Evolutionary conservation across 2,329 filamentous ascomycete genomes (phyloP).

Genomic region (Cladosporium sphaerospermum): DNA sequence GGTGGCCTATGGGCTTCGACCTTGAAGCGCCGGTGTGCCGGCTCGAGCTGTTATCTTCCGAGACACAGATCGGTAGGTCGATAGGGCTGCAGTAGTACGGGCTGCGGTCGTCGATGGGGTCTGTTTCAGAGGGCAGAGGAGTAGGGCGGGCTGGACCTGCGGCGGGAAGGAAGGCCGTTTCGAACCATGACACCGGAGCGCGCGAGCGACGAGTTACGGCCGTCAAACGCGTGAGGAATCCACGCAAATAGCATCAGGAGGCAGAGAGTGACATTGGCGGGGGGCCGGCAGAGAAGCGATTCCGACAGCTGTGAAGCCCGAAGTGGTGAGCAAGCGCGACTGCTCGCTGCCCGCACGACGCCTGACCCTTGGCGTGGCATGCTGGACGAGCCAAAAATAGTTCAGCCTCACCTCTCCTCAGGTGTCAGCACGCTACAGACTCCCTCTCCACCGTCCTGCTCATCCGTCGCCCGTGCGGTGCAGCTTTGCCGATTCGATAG

Average conservation of each 20-base stretch:
- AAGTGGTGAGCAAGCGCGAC: conserved; percentile 7
- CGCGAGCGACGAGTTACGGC: neutral
- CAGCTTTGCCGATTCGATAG: conserved; percentile 7
- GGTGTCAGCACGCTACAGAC: conserved; percentile 6
- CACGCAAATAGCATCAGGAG: conserved; percentile 11
- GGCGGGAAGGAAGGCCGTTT: conserved; percentile 10
- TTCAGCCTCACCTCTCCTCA: conserved; percentile 5
- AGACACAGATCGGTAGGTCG: neutral
- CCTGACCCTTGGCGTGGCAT: neutral
- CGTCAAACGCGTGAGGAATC: neutral
- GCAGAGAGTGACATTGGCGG: neutral
- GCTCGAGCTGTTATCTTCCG: neutral
- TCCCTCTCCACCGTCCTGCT: conserved; percentile 3
- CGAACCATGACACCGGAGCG: conserved; percentile 2
- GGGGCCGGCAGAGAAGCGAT: conserved; percentile 3
- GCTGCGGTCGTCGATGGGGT: neutral
- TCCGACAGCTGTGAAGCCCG: conserved; percentile 1
- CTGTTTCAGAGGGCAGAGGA: neutral
- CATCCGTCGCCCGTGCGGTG: conserved; percentile 2
- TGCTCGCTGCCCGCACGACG: neutral
- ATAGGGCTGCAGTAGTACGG: neutral
- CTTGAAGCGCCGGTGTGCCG: neutral
- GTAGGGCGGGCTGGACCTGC: conserved; percentile 8
- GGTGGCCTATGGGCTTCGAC: too few species aligned
- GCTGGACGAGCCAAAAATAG: conserved; percentile 3